Conservation (phyloP, 208 protist genomes). For the Trypanosoma brucei region DNA sequence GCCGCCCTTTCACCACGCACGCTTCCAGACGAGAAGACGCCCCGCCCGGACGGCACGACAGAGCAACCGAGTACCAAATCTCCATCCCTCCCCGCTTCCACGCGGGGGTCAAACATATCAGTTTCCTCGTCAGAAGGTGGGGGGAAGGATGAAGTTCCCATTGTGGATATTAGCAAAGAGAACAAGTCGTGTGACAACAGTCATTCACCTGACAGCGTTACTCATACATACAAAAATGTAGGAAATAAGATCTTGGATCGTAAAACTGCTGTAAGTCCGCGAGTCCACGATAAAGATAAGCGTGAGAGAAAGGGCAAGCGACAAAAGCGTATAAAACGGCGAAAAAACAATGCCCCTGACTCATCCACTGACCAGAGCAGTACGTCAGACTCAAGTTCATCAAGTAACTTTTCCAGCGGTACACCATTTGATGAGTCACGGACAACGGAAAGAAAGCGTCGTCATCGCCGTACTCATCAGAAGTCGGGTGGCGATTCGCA, state of each 20-base stretch:
- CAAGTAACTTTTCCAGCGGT: neutral
- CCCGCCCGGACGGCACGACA: neutral
- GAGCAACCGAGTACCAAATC: neutral
- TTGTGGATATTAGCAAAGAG: no score
- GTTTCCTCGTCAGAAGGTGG: neutral
- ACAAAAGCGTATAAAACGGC: neutral
- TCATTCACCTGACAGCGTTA: no score
- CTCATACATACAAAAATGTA: no score
- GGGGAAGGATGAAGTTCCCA: neutral
- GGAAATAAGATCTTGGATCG: no score
- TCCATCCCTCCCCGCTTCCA: neutral
- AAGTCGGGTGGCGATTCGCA: neutral
- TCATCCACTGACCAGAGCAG: neutral
- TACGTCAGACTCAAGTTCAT: neutral
- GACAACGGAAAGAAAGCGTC: no score
- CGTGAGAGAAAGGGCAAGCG: neutral
- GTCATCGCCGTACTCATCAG: neutral
- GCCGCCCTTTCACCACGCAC: neutral
- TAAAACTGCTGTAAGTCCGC: no score
- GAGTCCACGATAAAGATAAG: no score
- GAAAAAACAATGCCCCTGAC: neutral
- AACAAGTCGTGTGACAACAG: no score
- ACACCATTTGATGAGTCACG: no score
- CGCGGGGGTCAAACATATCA: neutral
- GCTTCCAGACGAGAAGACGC: neutral